Conservation (phyloP, 2,329 filamentous ascomycete species). For the Phoma sp. region DNA sequence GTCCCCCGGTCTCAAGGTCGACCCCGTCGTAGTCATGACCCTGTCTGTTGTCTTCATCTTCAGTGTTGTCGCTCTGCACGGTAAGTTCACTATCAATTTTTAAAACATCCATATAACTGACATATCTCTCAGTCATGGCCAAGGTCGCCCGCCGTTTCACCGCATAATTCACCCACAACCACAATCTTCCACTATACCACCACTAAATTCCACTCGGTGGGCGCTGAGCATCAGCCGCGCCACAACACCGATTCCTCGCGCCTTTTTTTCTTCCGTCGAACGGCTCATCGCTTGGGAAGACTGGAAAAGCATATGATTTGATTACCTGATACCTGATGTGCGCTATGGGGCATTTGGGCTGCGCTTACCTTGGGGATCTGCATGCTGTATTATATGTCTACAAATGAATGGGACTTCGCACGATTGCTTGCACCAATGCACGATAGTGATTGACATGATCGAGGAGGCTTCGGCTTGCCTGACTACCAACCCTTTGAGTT, state of each 20-base stretch:
- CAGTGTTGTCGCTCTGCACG: slow-evolving; percentile 95
- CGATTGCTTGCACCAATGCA: not conserved
- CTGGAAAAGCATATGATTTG: slow-evolving; percentile 34
- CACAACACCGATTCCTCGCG: slow-evolving; percentile 9
- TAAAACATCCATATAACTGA: slow-evolving; percentile 15
- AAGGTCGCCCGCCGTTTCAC: slow-evolving; percentile 92
- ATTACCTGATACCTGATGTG: slow-evolving; percentile 20
- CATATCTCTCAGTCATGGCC: slow-evolving; percentile 75
- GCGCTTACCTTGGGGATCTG: slow-evolving; percentile 22
- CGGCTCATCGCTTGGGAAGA: slow-evolving; percentile 27
- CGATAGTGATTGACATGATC: not conserved
- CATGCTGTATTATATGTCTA: slow-evolving; percentile 46
- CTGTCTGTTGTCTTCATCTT: slow-evolving; percentile 98
- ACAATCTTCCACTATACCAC: slow-evolving; percentile 17
- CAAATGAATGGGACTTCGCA: slow-evolving; percentile 31
- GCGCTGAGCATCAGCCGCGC: slow-evolving; percentile 4
- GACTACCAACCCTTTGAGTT: not conserved
- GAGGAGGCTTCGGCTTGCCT: not conserved
- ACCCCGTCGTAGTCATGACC: slow-evolving; percentile 96
- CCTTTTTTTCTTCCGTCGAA: slow-evolving; percentile 17
- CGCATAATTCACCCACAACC: slow-evolving; percentile 48
- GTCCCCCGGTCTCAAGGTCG: slow-evolving; percentile 95
- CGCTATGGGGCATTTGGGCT: slow-evolving; percentile 20
- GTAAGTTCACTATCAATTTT: slow-evolving; percentile 62
- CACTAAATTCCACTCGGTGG: slow-evolving; percentile 5